Evolutionary conservation across 2,329 filamentous ascomycete genomes (phyloP).

Genomic region (Cordyceps javanica): DNA sequence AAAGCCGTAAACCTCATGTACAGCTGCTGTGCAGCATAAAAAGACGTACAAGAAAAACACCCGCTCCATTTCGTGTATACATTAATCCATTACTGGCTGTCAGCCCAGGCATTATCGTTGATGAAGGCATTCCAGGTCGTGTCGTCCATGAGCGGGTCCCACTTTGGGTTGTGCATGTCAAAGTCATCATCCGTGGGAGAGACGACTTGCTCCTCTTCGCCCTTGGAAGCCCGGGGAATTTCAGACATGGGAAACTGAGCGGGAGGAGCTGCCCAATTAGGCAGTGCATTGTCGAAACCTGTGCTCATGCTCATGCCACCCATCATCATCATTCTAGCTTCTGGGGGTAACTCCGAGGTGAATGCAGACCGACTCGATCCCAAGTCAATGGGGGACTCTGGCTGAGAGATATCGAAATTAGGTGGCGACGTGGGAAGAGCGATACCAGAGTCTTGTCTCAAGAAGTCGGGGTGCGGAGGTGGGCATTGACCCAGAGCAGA

Average conservation of each 20-base stretch:
- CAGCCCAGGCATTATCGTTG: slow-evolving; percentile 23
- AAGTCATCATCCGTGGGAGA: background rate
- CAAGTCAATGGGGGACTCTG: slow-evolving; percentile 16
- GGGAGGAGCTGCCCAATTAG: slow-evolving; percentile 14
- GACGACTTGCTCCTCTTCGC: slow-evolving; percentile 3
- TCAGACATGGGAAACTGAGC: background rate
- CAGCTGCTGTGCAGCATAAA: background rate
- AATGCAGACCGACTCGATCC: slow-evolving; percentile 29
- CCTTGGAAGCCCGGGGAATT: background rate
- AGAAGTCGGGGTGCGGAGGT: background rate
- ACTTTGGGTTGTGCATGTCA: slow-evolving; percentile 11
- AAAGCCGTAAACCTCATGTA: background rate
- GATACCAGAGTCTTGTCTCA: slow-evolving; percentile 3
- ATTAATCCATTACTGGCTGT: background rate
- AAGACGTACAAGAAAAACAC: background rate
- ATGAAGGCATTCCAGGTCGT: slow-evolving; percentile 26
- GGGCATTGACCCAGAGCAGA: background rate
- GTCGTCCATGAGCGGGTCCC: slow-evolving; percentile 21
- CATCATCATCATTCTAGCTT: slow-evolving; percentile 37
- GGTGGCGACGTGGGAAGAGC: background rate
- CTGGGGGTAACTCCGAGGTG: slow-evolving; percentile 35
- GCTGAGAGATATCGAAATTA: slow-evolving; percentile 1
- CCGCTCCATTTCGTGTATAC: background rate
- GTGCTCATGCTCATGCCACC: slow-evolving; percentile 25
- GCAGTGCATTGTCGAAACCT: slow-evolving; percentile 12